Evolutionary conservation across 2,329 filamentous ascomycete species (phyloP), one percentile per base, ranked within the genome.

Genomic region (Colletotrichum viniferum): DNA sequence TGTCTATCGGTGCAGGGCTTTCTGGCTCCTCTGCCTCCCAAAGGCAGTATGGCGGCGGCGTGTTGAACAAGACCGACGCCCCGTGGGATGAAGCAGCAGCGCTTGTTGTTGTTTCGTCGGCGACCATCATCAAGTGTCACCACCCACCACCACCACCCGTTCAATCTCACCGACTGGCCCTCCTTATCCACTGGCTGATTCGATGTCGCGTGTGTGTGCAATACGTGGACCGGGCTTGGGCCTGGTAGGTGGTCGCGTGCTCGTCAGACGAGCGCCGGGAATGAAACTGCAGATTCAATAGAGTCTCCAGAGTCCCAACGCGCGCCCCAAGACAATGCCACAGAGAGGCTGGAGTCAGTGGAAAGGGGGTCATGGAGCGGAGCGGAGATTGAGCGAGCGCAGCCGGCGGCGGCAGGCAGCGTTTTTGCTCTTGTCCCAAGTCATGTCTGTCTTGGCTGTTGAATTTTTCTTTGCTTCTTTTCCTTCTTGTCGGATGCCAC

Each of bases 21-120:
- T 48, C 30, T 26, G 43, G 36, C 28, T 16, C 10, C 38, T 52
- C 36, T 62, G 12, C 18, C 34, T 55, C 36, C 56, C 67, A 6
- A 62, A 69, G 55, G 16, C 34, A 66, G 71, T 28, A 71, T 71
- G 60, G 71, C 36, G 32, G 72, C 68, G 62, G 69, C 32, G 21
- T 62, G 12, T 48, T 71, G 48, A 28, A 60, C 61, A n/a, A 62
- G 24, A 28, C 68, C 68, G 72, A 74, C 61, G 32, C 24, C 61
- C 72, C 72, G 72, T 62, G 34, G 61, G 21, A 18, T 30, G 32
- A 48, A 48, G 58, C 56, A 60, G 5, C 18, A 24, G 28, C 21
- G 68, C 43, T 4, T 52, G 43, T 13, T 52, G 18, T 12, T 48
- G 43, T 52, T 52, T 71, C 60, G 67, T 48, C 52, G 48, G 36